Percentiles rank a stretch among this genome's conserved stretches.
phyloP scores from a whole-genome alignment of 805 yeast genomes.

The Wickerhamomyces silvicola region DNA sequence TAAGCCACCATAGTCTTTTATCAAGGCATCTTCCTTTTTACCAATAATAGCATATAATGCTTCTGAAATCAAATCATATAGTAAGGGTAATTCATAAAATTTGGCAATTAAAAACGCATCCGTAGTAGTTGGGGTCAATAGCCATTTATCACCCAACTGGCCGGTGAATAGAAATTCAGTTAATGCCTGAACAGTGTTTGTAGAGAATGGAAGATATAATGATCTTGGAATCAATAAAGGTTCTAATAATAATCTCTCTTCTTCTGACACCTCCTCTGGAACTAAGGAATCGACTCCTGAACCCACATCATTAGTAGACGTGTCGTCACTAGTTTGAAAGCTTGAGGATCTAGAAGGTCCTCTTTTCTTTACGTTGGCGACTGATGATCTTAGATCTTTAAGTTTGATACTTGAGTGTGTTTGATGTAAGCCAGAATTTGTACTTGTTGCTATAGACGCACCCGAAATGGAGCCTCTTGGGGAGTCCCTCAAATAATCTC shows the following conservation, averaged over 20 bases:
- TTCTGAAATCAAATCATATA: conserved; percentile 65
- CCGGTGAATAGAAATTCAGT: conserved; percentile 75
- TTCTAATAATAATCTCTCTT: conserved; percentile 34
- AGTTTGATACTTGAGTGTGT: conserved; percentile 10
- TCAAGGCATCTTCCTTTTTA: conserved; percentile 48
- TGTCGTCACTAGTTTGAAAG: conserved; percentile 11
- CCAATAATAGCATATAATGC: conserved; percentile 65
- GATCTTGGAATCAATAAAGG: conserved; percentile 63
- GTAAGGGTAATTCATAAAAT: conserved; percentile 59
- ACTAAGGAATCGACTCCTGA: conserved; percentile 12
- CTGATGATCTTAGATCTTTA: conserved; percentile 16
- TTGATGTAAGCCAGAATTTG: not conserved
- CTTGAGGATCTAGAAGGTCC: conserved; percentile 16
- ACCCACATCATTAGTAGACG: conserved; percentile 8
- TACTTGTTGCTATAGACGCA: conserved; percentile 1
- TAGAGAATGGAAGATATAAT: conserved; percentile 61
- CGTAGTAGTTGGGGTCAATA: conserved; percentile 59
- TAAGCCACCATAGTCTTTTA: conserved; percentile 22
- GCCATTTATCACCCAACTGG: conserved; percentile 71
- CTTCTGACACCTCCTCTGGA: conserved; percentile 13
- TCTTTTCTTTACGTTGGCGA: conserved; percentile 12
- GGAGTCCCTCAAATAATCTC: conserved; percentile 25
- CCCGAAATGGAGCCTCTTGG: conserved; percentile 45
- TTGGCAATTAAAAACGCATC: conserved; percentile 59
- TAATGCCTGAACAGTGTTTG: conserved; percentile 55